Evolutionary conservation across 257 asterid genomes (phyloP).

Genomic region (Gardenia jasminoides): DNA sequence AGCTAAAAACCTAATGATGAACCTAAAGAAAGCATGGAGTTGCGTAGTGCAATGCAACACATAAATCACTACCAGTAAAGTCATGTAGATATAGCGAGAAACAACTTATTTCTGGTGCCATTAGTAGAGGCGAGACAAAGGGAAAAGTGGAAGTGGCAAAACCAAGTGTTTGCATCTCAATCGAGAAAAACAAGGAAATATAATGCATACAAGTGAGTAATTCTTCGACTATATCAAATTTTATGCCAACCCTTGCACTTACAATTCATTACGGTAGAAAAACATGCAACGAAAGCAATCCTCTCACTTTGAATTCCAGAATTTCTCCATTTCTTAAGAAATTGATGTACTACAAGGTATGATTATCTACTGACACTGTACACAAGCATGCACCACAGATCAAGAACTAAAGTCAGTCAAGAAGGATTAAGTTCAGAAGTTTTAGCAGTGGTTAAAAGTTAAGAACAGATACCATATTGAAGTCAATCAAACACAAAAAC

Average conservation of each 20-base stretch:
- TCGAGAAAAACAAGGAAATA: background rate
- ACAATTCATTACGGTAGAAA: background rate
- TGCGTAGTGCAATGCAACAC: background rate
- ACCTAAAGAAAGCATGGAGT: background rate
- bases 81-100: background rate
- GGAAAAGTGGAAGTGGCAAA: background rate
- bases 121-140: background rate
- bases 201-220: background rate
- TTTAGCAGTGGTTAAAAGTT: background rate
- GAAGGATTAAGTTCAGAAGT: background rate
- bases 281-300: background rate
- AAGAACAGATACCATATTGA: background rate
- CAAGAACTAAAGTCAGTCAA: background rate
- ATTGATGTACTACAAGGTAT: background rate
- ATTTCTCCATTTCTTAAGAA: background rate
- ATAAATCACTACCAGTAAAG: background rate
- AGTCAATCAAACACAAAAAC: background rate
- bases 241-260: constrained; percentile 9
- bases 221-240: background rate
- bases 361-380: background rate
- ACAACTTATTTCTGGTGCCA: background rate
- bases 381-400: constrained; percentile 1
- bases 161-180: background rate
- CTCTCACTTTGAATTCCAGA: background rate
- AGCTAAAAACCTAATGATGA: background rate